Conservation (phyloP, 2,329 filamentous ascomycete genomes). For the Rhynchosporium graminicola region DNA sequence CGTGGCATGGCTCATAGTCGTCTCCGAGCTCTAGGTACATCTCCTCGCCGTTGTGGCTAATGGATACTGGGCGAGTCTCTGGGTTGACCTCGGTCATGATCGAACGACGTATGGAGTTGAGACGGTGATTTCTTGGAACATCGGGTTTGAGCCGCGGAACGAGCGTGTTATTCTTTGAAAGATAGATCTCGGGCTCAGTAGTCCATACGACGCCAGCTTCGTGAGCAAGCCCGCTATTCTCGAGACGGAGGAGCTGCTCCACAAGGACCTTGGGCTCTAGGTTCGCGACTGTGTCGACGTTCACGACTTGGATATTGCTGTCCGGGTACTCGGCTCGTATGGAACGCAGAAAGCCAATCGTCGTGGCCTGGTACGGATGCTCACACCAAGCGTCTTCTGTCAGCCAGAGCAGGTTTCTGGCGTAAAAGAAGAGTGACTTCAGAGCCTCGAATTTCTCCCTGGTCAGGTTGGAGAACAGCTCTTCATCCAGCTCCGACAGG, state of each 20-base stretch:
- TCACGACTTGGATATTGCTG: background rate
- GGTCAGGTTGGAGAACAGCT: background rate
- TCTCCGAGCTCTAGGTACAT: background rate
- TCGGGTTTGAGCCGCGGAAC: background rate
- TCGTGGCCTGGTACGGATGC: background rate
- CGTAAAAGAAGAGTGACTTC: background rate
- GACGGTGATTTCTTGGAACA: background rate
- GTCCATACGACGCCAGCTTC: background rate
- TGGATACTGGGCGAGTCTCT: background rate
- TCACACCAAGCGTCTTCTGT: background rate
- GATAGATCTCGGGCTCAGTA: background rate
- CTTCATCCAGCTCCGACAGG: no score
- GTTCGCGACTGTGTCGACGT: background rate
- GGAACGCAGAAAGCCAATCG: background rate
- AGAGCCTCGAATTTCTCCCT: background rate
- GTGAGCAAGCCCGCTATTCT: background rate
- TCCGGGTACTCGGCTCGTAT: background rate
- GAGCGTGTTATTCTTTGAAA: background rate
- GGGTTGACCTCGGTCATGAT: background rate
- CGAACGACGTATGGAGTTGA: background rate
- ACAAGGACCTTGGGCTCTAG: background rate
- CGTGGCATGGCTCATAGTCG: background rate
- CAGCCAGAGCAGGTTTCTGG: background rate
- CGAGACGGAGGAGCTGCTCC: background rate
- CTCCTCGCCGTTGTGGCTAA: background rate